Percentiles rank a stretch among this genome's conserved stretches.
phyloP scores from a whole-genome alignment of 2,329 filamentous ascomycete species.

The Fusarium staphyleae region DNA sequence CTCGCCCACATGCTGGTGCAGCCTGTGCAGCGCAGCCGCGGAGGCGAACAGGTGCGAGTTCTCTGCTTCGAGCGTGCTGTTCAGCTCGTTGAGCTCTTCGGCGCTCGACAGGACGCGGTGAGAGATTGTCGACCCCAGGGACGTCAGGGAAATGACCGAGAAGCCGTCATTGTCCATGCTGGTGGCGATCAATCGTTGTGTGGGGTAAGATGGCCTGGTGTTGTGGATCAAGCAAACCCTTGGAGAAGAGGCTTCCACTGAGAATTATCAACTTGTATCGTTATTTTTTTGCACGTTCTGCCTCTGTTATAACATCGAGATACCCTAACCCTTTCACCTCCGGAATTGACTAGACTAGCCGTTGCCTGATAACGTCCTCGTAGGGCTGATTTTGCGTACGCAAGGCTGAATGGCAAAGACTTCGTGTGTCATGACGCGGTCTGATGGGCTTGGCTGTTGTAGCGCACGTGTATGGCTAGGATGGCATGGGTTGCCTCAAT shows the following conservation, averaged over 20 bases:
- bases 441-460: neutral
- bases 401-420: slow-evolving; percentile 23
- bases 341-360: neutral
- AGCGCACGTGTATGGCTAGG: slow-evolving; percentile 10
- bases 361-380: no score
- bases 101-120: slow-evolving; percentile 42
- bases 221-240: neutral
- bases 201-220: neutral
- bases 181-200: neutral
- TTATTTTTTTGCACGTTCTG: no score
- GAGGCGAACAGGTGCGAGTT: slow-evolving; percentile 36
- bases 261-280: no score
- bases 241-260: slow-evolving; percentile 1
- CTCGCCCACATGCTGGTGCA: slow-evolving; percentile 37
- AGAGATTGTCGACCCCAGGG: slow-evolving; percentile 43
- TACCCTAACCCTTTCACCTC: no score
- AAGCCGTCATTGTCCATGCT: slow-evolving; percentile 47
- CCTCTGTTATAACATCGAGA: no score
- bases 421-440: slow-evolving; percentile 32
- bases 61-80: slow-evolving; percentile 21
- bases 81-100: slow-evolving; percentile 43
- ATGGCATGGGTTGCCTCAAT: slow-evolving; percentile 14
- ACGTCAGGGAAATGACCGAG: slow-evolving; percentile 45
- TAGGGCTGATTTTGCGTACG: slow-evolving; percentile 24
- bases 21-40: slow-evolving; percentile 36